Base-by-base conservation (phyloP, 768 basidiomycete species). In the Boletellus ananas region DNA sequence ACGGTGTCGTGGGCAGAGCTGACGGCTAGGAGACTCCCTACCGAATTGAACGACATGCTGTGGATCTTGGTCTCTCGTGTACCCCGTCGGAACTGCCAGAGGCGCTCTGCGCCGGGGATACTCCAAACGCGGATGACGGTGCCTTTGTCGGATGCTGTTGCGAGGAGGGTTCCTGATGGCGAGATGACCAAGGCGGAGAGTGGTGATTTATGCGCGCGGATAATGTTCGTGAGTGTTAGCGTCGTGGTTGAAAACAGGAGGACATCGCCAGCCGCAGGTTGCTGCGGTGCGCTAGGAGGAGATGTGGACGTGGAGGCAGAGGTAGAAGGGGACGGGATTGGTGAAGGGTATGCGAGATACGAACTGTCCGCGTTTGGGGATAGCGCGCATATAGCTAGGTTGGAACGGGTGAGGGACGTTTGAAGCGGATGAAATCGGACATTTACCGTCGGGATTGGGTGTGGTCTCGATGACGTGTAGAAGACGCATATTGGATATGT, bases 401-500 rank as follows among this genome's bases (percentile, higher is more conserved):
- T 47, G 50, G 12, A 38, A 20, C 43, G 45, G 13, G 44, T 53
- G 25, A 50, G 46, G 45, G 34, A 38, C 45, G 18, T 29, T 39
- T 21, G 9, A n/a, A 33, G 43, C 6, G 45, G 10, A 42, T 2
- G 38, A 7, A 34, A 43, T 7, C 11, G 21, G 49, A 43, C 33
- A 31, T 70, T 57, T 69, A 92, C 94, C 94, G 63, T 96, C 88
- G 3, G 95, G 93, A 66, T 99, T 99, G 0, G 91, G 83, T 8
- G 90, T 86, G 0, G 96, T 98, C 73, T 99, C 96, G 39, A 98
- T 94, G 35, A 97, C 95, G 68, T 98, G 95, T 34, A 96, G 72
- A 23, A 99, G 79, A 50, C 94, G 86, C 96, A 99, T 98, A 58
- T 97, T 99, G 42, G 87, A 90, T 61, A 98, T 98, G 66, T 99